A percentile compares a stretch with the other conserved stretches of the same genome.
phyloP scores from a whole-genome alignment of 176 grass and related monocot genomes.

The Avena insularis region DNA sequence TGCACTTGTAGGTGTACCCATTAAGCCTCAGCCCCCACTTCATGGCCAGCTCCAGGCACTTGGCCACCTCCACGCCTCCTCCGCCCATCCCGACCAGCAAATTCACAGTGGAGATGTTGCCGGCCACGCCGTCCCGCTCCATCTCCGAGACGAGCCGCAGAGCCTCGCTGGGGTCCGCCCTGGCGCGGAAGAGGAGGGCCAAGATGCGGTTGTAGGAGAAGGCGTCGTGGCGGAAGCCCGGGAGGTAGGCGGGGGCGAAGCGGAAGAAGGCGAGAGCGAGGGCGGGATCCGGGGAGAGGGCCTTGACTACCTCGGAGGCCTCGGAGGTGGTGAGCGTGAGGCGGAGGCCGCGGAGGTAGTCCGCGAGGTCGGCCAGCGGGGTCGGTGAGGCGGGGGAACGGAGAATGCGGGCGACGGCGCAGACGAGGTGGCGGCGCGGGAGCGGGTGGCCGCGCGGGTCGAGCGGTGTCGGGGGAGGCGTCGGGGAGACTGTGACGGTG shows the following conservation, averaged over 20 bases:
- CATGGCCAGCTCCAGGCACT: slow-evolving; percentile 69
- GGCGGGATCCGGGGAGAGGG: slow-evolving; percentile 48
- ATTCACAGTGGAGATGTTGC: slow-evolving; percentile 89
- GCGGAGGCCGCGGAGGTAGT: slow-evolving; percentile 60
- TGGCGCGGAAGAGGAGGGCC: slow-evolving; percentile 53
- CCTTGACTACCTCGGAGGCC: slow-evolving; percentile 83
- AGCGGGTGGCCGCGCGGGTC: slow-evolving; percentile 64
- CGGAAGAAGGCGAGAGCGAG: slow-evolving; percentile 81
- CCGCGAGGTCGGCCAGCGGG: slow-evolving; percentile 71
- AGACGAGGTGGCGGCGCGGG: slow-evolving; percentile 80
- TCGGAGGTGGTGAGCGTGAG: slow-evolving; percentile 68
- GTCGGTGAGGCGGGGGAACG: slow-evolving; percentile 41
- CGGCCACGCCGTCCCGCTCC: slow-evolving; percentile 66
- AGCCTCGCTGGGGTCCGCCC: slow-evolving; percentile 38
- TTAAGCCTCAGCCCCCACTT: slow-evolving; percentile 77
- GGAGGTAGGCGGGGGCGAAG: slow-evolving; percentile 60
- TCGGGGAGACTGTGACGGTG: slow-evolving; percentile 69
- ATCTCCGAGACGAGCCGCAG: slow-evolving; percentile 65
- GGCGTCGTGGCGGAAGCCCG: slow-evolving; percentile 77
- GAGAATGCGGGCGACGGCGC: slow-evolving; percentile 70
- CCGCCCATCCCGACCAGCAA: slow-evolving; percentile 76
- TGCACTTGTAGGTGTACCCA: slow-evolving; percentile 90
- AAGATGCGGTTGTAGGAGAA: slow-evolving; percentile 95
- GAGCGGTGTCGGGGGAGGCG: slow-evolving; percentile 13
- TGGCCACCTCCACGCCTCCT: slow-evolving; percentile 51